Evolutionary conservation across 2,329 filamentous ascomycete species (phyloP).

Genomic region (Phialophora verrucosa): DNA sequence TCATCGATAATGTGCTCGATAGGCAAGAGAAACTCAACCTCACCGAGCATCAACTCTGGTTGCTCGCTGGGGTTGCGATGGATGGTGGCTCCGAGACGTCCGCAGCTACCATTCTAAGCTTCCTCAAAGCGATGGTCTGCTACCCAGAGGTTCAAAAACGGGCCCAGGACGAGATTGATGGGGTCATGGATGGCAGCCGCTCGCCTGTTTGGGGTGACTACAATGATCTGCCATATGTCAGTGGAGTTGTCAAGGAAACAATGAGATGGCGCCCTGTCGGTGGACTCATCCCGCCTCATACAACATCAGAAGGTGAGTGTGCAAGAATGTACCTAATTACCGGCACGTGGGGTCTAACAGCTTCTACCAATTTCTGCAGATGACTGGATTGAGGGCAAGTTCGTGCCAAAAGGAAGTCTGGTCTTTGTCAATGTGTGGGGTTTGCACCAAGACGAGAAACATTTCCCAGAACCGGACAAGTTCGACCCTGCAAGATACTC

Average conservation of each 20-base stretch:
- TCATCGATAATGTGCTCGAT: conserved; percentile 52
- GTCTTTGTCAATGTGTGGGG: conserved; percentile 58
- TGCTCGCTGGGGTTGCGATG: conserved; percentile 41
- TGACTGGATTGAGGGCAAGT: conserved; percentile 47
- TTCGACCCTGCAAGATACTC: conserved; percentile 51
- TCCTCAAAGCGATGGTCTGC: conserved; percentile 56
- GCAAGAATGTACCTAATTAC: too few species aligned
- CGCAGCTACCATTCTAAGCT: conserved; percentile 49
- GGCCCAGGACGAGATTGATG: conserved; percentile 53
- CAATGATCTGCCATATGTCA: conserved; percentile 43
- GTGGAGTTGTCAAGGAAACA: conserved; percentile 43
- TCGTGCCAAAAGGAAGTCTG: conserved; percentile 54
- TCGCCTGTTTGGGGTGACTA: conserved; percentile 44
- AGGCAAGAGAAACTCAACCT: conserved; percentile 42
- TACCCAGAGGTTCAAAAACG: conserved; percentile 53
- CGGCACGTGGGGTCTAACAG: conserved; percentile 17
- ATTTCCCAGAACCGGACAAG: conserved; percentile 47
- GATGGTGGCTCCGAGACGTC: conserved; percentile 51
- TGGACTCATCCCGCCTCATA: conserved; percentile 56
- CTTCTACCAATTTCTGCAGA: conserved; percentile 42
- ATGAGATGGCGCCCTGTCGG: conserved; percentile 51
- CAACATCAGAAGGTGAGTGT: conserved; percentile 39
- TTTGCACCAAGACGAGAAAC: conserved; percentile 46
- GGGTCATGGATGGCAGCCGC: conserved; percentile 44
- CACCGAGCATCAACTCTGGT: conserved; percentile 50